Conservation (phyloP, 2,329 filamentous ascomycete species). For the Neoscytalidium dimidiatum region DNA sequence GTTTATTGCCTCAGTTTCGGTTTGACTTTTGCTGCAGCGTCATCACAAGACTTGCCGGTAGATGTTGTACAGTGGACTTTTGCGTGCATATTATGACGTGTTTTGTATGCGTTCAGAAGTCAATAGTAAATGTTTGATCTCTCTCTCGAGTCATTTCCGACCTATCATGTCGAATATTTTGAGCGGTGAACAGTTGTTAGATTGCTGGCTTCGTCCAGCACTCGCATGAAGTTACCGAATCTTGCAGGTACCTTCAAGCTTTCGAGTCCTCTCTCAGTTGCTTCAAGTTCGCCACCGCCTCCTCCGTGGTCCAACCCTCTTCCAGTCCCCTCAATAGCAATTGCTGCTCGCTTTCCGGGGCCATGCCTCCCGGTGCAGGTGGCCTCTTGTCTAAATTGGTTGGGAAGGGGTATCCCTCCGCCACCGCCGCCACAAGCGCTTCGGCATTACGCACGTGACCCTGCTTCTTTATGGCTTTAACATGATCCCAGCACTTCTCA, state of each 20-base stretch:
- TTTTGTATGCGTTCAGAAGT: too few species aligned
- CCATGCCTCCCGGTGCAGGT: conserved; percentile 60
- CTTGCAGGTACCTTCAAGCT: not conserved
- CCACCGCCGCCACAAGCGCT: conserved; percentile 54
- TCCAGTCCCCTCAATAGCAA: conserved; percentile 49
- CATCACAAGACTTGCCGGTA: not conserved
- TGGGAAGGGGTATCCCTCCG: conserved; percentile 63
- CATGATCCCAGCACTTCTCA: conserved; percentile 46
- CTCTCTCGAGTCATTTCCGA: too few species aligned
- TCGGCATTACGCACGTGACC: conserved; percentile 46
- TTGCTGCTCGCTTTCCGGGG: conserved; percentile 61
- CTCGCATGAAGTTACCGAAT: not conserved
- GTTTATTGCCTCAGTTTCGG: not conserved
- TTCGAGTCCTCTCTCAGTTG: conserved; percentile 39
- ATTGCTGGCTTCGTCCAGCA: too few species aligned
- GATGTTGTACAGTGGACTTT: too few species aligned
- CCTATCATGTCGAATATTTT: not conserved
- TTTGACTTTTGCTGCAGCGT: not conserved
- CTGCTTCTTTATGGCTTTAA: conserved; percentile 38
- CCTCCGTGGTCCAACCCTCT: conserved; percentile 41
- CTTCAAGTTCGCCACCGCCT: conserved; percentile 45
- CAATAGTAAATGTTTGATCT: not conserved
- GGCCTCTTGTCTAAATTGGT: conserved; percentile 62
- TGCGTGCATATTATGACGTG: too few species aligned
- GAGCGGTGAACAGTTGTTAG: not conserved